Conservation (phyloP, 805 yeast species). For the Priceomyces melissophilus region DNA sequence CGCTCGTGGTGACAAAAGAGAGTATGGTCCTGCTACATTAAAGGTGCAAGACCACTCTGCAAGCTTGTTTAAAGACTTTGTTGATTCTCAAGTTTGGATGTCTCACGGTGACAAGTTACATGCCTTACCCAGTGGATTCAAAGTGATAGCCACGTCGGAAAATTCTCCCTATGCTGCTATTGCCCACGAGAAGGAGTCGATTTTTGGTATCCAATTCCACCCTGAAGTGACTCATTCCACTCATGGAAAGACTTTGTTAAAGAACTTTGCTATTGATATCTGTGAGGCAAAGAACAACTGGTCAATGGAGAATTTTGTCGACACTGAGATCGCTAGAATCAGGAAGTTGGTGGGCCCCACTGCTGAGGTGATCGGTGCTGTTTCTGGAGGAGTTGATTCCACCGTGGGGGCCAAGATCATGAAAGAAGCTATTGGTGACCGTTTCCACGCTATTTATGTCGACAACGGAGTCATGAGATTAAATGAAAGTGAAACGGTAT, state of each 20-base stretch:
- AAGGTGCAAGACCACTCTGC: conserved; percentile 64
- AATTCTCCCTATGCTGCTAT: conserved; percentile 97
- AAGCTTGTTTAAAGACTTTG: conserved; percentile 81
- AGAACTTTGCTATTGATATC: conserved; percentile 89
- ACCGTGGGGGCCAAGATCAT: conserved; percentile 98
- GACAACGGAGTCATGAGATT: conserved; percentile 97
- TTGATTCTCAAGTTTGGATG: conserved; percentile 98
- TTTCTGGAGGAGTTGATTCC: conserved; percentile 98
- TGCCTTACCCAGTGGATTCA: conserved; percentile 85
- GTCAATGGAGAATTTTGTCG: conserved; percentile 98
- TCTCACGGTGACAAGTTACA: conserved; percentile 96
- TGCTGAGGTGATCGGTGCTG: conserved; percentile 99
- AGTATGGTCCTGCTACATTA: conserved; percentile 94
- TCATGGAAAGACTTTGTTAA: conserved; percentile 81
- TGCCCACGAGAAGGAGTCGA: conserved; percentile 65
- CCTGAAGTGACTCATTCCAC: conserved; percentile 98
- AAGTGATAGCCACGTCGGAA: conserved; percentile 83
- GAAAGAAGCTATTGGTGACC: conserved; percentile 97
- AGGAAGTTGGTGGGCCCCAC: conserved; percentile 90
- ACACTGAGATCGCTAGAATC: conserved; percentile 92
- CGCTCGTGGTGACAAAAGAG: conserved; percentile 94
- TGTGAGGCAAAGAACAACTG: conserved; percentile 88
- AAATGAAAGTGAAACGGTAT: conserved; percentile 86
- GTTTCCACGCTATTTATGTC: conserved; percentile 97
- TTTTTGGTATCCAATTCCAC: conserved; percentile 97